Base-by-base conservation (phyloP, 768 basidiomycete genomes). In the Boletus edulis region DNA sequence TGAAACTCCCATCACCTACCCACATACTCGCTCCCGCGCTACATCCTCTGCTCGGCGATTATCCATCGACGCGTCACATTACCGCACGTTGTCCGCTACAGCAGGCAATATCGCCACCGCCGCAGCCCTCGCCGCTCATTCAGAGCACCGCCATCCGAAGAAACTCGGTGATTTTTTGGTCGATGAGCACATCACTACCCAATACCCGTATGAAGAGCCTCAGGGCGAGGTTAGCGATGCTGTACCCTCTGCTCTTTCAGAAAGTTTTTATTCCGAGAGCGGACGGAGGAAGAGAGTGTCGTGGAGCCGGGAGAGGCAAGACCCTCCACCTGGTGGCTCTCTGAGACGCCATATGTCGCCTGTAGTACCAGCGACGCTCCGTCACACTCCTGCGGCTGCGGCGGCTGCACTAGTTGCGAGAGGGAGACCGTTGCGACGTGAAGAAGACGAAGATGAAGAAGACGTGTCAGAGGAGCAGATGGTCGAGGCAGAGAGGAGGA, bases 251-350 rank as follows among this genome's bases (percentile, higher is more conserved):
- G 76, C 79, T 7, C 76, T 94, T 67, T 78, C 82, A 3, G 88
- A 89, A 29, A 91, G 90, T 62, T 83, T 90, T 63, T 81, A 87
- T 65, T 94, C 93, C 0, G 93, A 94, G 51, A 72, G 78, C 18
- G 81, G 81, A 3, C 72, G 76, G 40, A 74, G 77, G 49, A 85
- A 83, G 65, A 80, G 78, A 27, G 79, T 86, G 8, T 84, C 84
- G 2, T 91, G 87, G 87, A 88, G 83, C 62, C 79, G 76, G 35
- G 87, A 88, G 82, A 87, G 83, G 61, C 78, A 76, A 15, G 87
- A 88, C 12, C 65, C 27, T 41, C 44, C 58, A 1, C 3, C 45
- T 8, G 76, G 73, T 1, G 81, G 80, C 61, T 69, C 80, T n/a
- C 76, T 81, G 17, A 70, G 73, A 24, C 62, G 67, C 35, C 72